Evolutionary conservation across 1,284 basidiomycete species (phyloP), one percentile per base, ranked within the genome.

Genomic region (Ceratobasidium theobromae): DNA sequence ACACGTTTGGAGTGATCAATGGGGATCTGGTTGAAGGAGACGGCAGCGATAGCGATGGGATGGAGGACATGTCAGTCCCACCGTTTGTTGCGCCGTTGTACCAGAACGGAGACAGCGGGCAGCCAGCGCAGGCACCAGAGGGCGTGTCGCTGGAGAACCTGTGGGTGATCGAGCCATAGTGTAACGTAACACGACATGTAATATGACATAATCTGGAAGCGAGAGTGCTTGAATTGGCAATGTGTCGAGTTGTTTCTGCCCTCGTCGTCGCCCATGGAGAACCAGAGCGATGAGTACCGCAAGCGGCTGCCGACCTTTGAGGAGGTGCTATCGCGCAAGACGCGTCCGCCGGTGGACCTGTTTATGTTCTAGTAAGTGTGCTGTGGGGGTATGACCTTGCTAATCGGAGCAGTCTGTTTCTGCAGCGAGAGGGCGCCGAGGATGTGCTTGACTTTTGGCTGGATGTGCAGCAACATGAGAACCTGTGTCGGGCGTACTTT

Each of bases 381-480:
- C 35, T 53, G 33, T 65, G 27, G 49, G 27, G 4, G 25, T 52
- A n/a, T 21, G 30, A 33, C 41, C 8, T 55, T 54, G 35, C 43
- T 58, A 45, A 60, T 21, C 35, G 38, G 32, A 38, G 18, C 41
- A 91, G 89, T 75, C 82, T 91, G 68, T 97, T 95, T 75, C 80
- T 98, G 43, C 94, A 98, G 75, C 86, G 95, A 41, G 95, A 98
- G 78, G 89, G 91, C 33, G 87, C 93, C 64, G 95, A 98, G 75
- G 95, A 98, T 75, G 91, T 95, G 45, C 80, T 99, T 54, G 96
- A 98, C 77, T 99, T 99, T 73, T 99, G 95, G 95, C 86, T 99
- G 33, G 96, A 99, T 74, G 96, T 98, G 1, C 94, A 98, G 73
- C 96, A 98, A 79, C 96, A 99, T 76, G 97, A 98, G 79, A 98